phyloP scores from a whole-genome alignment of 257 asterid species.

The Solanum pimpinellifolium region DNA sequence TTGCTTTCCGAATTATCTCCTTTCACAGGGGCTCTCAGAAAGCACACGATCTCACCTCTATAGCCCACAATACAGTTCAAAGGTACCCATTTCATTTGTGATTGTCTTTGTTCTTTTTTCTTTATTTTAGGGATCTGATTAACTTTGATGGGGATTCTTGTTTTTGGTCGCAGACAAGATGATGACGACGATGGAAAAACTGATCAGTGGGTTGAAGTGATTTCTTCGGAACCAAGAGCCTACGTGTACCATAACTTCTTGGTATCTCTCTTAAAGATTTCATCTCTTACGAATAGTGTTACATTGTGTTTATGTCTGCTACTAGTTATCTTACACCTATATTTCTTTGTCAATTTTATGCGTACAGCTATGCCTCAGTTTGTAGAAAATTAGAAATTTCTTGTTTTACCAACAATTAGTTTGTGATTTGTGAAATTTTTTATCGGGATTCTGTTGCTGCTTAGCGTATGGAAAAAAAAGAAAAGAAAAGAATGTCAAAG shows the following conservation, averaged over 20 bases:
- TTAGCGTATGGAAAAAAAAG: neutral
- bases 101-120: neutral
- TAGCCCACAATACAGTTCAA: slow-evolving; percentile 42
- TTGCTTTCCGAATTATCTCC: slow-evolving; percentile 49
- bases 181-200: slow-evolving; percentile 41
- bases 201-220: slow-evolving; percentile 91
- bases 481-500: neutral
- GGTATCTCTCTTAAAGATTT: slow-evolving; percentile 26
- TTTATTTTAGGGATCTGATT: neutral
- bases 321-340: neutral
- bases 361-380: too few species aligned
- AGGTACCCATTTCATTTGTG: slow-evolving; percentile 18
- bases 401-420: neutral
- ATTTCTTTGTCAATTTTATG: neutral
- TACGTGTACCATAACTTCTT: slow-evolving; percentile 65
- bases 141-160: neutral
- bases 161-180: slow-evolving; percentile 23
- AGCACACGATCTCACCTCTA: slow-evolving; percentile 62
- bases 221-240: slow-evolving; percentile 98
- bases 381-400: neutral
- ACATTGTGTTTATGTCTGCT: neutral
- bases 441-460: neutral
- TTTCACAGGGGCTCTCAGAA: slow-evolving; percentile 36
- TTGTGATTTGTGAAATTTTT: neutral
- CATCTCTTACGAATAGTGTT: neutral